phyloP scores from a whole-genome alignment of 192 early-diverging fungal genomes.

The Backusella tarrabulga region DNA sequence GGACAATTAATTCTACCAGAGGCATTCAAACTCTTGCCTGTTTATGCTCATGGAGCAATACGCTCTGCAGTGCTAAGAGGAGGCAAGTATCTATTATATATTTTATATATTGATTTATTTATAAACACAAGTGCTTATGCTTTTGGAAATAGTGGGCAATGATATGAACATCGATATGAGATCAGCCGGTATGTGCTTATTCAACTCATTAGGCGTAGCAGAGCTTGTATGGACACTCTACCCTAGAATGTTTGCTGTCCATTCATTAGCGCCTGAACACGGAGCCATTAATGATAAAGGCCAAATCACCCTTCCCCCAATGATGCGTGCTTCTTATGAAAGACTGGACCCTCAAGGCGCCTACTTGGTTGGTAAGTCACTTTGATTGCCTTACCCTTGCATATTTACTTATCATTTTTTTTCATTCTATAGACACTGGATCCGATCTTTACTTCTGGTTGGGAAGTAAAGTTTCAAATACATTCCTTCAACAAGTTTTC shows the following conservation, averaged over 20 bases:
- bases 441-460: conserved; percentile 82
- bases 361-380: conserved; percentile 70
- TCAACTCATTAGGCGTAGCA: conserved; percentile 75
- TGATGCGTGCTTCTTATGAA: conserved; percentile 73
- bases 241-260: conserved; percentile 64
- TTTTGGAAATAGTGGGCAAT: conserved; percentile 20
- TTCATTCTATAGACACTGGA: conserved; percentile 63
- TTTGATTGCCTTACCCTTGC: neutral
- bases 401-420: neutral
- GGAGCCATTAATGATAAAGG: conserved; percentile 43
- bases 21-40: conserved; percentile 89
- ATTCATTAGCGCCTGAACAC: conserved; percentile 19
- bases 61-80: conserved; percentile 81
- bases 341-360: conserved; percentile 74
- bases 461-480: conserved; percentile 62
- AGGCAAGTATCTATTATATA: conserved; percentile 41
- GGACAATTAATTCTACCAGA: conserved; percentile 98
- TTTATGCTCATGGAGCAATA: conserved; percentile 83
- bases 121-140: neutral
- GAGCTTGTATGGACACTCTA: conserved; percentile 81
- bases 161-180: conserved; percentile 80
- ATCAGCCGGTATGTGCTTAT: conserved; percentile 76
- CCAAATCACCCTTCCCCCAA: conserved; percentile 60
- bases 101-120: neutral
- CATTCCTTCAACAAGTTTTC: conserved; percentile 73